Conservation (phyloP, 2,329 filamentous ascomycete genomes). For the Colletotrichum liaoningense region DNA sequence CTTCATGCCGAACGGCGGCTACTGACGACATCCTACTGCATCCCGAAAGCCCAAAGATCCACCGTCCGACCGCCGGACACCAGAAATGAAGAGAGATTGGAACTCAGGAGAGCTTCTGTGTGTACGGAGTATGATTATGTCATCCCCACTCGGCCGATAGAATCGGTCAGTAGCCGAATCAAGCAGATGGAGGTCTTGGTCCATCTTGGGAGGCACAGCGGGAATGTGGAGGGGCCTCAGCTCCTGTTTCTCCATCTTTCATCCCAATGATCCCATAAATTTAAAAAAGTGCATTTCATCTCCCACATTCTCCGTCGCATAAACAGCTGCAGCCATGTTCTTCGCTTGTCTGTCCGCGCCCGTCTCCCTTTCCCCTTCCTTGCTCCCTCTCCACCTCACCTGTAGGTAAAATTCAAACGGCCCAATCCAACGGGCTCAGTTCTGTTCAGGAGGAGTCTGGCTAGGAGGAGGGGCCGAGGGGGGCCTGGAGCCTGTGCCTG, state of each 20-base stretch:
- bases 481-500: not conserved
- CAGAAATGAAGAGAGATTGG: not conserved
- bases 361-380: not conserved
- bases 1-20: not conserved
- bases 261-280: slow-evolving; percentile 10
- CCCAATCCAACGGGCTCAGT: slow-evolving; percentile 9
- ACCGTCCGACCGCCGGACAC: not conserved
- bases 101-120: not conserved
- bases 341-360: not conserved
- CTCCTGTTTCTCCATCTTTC: not conserved
- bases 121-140: not conserved
- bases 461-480: not conserved
- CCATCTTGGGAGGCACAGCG: too few relatives aligned
- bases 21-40: not conserved
- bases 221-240: not conserved
- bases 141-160: not conserved
- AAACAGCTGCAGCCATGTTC: not conserved
- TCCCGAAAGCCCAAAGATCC: not conserved
- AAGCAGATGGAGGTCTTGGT: not conserved
- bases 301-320: slow-evolving; percentile 22
- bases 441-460: not conserved
- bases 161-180: not conserved
- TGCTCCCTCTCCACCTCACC: slow-evolving; percentile 1
- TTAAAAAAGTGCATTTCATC: slow-evolving; percentile 12
- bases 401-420: slow-evolving; percentile 14